phyloP scores from a whole-genome alignment of 2,329 filamentous ascomycete genomes.

The Hymenoscyphus repandus region DNA sequence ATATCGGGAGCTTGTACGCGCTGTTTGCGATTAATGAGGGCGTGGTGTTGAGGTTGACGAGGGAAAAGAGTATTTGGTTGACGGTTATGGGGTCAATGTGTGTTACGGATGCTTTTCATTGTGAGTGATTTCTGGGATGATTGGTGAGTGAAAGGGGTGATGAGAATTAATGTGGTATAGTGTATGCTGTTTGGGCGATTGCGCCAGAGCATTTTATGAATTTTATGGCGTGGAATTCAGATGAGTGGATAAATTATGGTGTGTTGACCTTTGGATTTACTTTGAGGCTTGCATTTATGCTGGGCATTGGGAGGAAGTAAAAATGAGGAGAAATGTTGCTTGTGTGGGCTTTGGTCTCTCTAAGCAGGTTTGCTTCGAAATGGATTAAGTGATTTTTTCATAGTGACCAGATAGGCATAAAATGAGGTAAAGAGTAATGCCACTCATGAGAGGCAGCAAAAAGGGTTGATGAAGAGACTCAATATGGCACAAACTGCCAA shows the following conservation, averaged over 20 bases:
- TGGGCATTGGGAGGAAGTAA: constrained; percentile 29
- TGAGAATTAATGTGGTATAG: neutral
- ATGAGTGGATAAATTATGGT: constrained; percentile 35
- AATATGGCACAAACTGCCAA: too few species aligned
- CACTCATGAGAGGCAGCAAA: too few species aligned
- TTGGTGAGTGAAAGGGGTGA: neutral
- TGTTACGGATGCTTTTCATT: constrained; percentile 28
- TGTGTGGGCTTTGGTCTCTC: neutral
- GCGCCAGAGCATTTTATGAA: constrained; percentile 25
- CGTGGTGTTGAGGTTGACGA: constrained; percentile 27
- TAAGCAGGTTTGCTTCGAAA: too few species aligned
- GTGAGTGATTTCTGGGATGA: neutral
- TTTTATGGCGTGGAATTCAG: constrained; percentile 30
- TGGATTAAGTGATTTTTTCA: too few species aligned
- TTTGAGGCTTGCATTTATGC: constrained; percentile 34
- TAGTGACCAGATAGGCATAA: too few species aligned
- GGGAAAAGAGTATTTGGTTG: constrained; percentile 29
- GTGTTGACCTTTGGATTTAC: constrained; percentile 30
- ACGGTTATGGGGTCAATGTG: constrained; percentile 23
- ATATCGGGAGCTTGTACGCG: constrained; percentile 29
- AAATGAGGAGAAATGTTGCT: neutral
- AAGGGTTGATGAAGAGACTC: too few species aligned
- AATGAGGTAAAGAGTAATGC: too few species aligned
- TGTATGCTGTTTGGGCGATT: constrained; percentile 33
- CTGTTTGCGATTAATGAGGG: constrained; percentile 30